Conservation (phyloP, 208 protist genomes). For the Phytomonas sp. region DNA sequence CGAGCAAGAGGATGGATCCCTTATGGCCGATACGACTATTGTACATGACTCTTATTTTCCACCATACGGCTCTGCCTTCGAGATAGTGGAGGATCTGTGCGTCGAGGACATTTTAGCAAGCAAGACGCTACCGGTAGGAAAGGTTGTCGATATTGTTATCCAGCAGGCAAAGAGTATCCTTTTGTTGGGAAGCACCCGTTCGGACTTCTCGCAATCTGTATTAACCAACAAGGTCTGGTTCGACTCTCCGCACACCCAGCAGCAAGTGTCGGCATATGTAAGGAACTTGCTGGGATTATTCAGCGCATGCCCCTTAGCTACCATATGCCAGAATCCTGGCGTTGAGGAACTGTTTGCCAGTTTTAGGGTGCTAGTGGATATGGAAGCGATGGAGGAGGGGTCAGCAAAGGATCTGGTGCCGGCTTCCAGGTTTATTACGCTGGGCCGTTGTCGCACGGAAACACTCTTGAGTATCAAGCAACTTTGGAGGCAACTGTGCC, state of each 20-base stretch:
- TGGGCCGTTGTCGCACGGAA: background rate
- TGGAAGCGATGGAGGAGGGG: background rate
- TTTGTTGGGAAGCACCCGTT: background rate
- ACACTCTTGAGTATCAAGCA: background rate
- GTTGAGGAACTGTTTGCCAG: background rate
- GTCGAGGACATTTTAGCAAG: background rate
- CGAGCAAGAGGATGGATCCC: background rate
- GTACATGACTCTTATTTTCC: background rate
- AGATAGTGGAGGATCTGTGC: background rate
- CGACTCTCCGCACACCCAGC: background rate
- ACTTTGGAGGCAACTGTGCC: background rate
- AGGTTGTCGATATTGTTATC: background rate
- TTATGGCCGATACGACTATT: background rate
- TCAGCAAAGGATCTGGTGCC: background rate
- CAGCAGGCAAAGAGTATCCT: background rate
- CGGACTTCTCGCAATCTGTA: background rate
- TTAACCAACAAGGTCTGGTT: background rate
- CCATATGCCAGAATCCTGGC: background rate
- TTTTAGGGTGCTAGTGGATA: background rate
- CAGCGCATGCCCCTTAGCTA: background rate
- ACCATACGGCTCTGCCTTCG: background rate
- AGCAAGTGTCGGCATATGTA: background rate
- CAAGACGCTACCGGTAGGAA: background rate
- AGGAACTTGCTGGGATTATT: background rate
- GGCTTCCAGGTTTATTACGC: background rate